phyloP scores from a whole-genome alignment of 805 yeast genomes.

The Lipomyces starkeyi region DNA sequence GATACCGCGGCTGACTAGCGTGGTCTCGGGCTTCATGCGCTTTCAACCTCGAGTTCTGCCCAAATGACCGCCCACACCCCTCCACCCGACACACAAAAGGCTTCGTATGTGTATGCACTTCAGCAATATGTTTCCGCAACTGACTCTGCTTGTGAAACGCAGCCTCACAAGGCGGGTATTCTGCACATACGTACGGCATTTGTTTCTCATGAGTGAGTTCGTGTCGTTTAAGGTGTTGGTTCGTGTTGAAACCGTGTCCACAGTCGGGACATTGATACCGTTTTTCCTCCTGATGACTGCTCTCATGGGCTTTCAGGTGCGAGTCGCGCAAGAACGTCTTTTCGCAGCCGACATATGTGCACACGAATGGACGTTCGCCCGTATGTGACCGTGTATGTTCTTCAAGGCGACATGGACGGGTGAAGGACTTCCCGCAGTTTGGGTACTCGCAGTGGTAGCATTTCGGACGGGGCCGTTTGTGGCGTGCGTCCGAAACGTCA shows the following conservation, averaged over 20 bases:
- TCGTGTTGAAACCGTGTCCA: constrained; percentile 78
- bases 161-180: constrained; percentile 64
- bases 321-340: constrained; percentile 73
- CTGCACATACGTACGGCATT: constrained; percentile 56
- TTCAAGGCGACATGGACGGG: constrained; percentile 79
- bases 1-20: constrained; percentile 42
- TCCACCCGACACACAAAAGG: constrained; percentile 56
- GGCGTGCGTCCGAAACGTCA: constrained; percentile 1
- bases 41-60: constrained; percentile 66
- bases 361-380: constrained; percentile 75
- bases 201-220: constrained; percentile 78
- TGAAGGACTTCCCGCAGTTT: constrained; percentile 76
- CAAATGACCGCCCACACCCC: constrained; percentile 67
- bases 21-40: constrained; percentile 74
- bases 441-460: constrained; percentile 65
- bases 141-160: constrained; percentile 78
- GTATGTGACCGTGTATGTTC: constrained; percentile 83
- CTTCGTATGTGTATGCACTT: constrained; percentile 62
- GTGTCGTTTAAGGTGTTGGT: constrained; percentile 83
- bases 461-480: constrained; percentile 56
- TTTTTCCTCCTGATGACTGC: constrained; percentile 42
- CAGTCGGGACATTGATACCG: constrained; percentile 59
- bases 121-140: constrained; percentile 69
- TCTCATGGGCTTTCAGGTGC: constrained; percentile 76
- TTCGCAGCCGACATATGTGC: constrained; percentile 60